Base-by-base conservation (phyloP, 208 protist species). In the Crithidia mellificae region DNA sequence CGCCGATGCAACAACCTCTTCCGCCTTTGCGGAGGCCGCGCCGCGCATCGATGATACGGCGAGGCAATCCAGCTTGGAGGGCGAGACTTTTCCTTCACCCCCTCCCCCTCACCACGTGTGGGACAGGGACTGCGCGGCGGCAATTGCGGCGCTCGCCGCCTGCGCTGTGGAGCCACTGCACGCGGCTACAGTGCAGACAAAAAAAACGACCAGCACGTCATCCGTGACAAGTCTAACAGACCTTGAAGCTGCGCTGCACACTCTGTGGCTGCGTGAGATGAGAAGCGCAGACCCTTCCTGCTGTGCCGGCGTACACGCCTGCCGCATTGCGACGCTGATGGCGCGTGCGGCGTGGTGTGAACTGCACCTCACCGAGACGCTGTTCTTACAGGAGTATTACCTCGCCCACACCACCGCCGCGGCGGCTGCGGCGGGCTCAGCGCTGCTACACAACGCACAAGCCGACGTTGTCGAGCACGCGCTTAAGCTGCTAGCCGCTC, bases 281-380 rank as follows among this genome's bases (percentile, higher is more conserved):
- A 36, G 6, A 12, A 12, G n/a, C 3, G 43, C 41, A 2, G 0
- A 51, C 7, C 25, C 41, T 17, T 20, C 22, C 7, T 39, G n/a
- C 2, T 5, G 9, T 36, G 36, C 54, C 22, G 46, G 24, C 17
- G 15, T 50, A 12, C 9, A 22, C 1, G 53, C 0, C 1, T 63
- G 68, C 20, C 29, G 43, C 22, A 29, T 76, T 19, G 54, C 49
- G 24, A 25, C 70, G 25, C 70, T 76, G 6, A 29, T 76, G n/a
- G 54, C 70, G 20, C 70, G 56, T 0, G 70, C 70, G 11, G 70
- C 70, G 17, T 76, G 62, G 59, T 70, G 70, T 44, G 70, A 76
- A 36, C 46, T 76, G 56, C 70, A 46, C 41, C 50, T 76, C 47
- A 63, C 70, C 0, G 70, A 76, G 47, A 27, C 38, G 11, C 61